Conservation (phyloP, 2,329 filamentous ascomycete species). For the Nothophoma quercina region DNA sequence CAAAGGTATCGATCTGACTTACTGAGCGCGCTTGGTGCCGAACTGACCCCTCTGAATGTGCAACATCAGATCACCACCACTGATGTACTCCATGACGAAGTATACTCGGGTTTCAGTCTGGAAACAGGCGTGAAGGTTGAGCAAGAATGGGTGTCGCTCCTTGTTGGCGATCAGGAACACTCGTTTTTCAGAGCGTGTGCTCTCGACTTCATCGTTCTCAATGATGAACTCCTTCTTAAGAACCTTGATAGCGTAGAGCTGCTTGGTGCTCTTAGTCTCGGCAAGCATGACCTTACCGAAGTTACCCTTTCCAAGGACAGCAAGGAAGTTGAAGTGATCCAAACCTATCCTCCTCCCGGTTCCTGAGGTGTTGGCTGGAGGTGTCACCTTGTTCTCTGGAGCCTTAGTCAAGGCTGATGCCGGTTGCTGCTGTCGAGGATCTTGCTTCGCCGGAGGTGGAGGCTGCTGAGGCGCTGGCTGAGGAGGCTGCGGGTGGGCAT, state of each 20-base stretch:
- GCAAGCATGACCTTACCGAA: constrained; percentile 99
- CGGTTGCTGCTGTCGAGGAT: constrained; percentile 46
- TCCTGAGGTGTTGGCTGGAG: constrained; percentile 72
- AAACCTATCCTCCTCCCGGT: constrained; percentile 88
- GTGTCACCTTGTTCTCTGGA: constrained; percentile 65
- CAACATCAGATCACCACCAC: constrained; percentile 97
- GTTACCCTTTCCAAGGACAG: constrained; percentile 97
- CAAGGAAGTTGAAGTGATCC: constrained; percentile 99
- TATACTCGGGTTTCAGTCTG: constrained; percentile 98
- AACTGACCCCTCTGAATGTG: constrained; percentile 98
- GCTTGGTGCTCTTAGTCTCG: constrained; percentile 90
- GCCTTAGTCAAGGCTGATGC: constrained; percentile 43
- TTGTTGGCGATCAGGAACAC: constrained; percentile 98
- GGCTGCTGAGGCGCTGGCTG: constrained; percentile 21
- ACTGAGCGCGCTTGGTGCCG: constrained; percentile 94
- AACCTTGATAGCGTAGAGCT: constrained; percentile 97
- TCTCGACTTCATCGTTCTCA: constrained; percentile 98
- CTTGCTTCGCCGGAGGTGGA: constrained; percentile 12
- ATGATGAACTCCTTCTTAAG: constrained; percentile 99
- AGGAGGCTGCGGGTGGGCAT: constrained; percentile 48
- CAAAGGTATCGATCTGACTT: constrained; percentile 52
- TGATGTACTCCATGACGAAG: constrained; percentile 99
- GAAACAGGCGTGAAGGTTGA: constrained; percentile 96
- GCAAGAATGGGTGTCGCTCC: constrained; percentile 93
- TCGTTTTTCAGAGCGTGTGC: constrained; percentile 94